Evolutionary conservation across 129 eudicot species (phyloP).

Genomic region (Pittosporum tobira): DNA sequence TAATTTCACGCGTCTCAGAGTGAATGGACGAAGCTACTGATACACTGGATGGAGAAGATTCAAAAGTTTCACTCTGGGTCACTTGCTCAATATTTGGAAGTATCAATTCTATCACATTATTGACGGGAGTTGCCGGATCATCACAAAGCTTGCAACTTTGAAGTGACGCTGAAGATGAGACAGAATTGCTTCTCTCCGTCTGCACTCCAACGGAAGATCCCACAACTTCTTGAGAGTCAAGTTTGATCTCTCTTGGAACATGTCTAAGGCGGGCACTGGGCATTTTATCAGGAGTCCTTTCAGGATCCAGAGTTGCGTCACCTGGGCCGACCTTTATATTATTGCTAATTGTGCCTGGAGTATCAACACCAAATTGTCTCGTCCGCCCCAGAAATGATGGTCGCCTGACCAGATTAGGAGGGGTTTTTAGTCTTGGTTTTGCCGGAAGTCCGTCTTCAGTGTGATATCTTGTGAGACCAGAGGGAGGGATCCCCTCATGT

Average conservation of each 20-base stretch:
- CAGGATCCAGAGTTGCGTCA: conserved; percentile 25
- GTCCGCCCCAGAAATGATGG: conserved; percentile 60
- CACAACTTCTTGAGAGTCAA: conserved; percentile 23
- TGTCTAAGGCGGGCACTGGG: conserved; percentile 17
- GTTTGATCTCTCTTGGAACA: conserved; percentile 32
- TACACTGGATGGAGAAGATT: conserved; percentile 23
- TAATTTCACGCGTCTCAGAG: conserved; percentile 28
- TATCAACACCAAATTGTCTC: conserved; percentile 39
- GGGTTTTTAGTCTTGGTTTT: conserved; percentile 58
- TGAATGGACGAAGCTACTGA: conserved; percentile 36
- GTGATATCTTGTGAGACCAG: conserved; percentile 28
- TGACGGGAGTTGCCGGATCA: conserved; percentile 37
- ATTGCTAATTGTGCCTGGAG: conserved; percentile 22
- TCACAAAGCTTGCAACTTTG: conserved; percentile 53
- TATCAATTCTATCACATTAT: conserved; percentile 19
- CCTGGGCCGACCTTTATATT: conserved; percentile 24
- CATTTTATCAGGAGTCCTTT: conserved; percentile 14
- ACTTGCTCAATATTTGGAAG: conserved; percentile 25
- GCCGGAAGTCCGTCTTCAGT: conserved; percentile 45
- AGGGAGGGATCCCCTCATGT: conserved; percentile 50
- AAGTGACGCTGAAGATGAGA: conserved; percentile 48
- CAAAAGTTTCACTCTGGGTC: conserved; percentile 24
- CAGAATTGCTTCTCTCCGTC: conserved; percentile 52
- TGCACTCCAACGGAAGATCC: conserved; percentile 33
- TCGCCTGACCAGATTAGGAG: conserved; percentile 55